Evolutionary conservation across 352 stramenopile species (phyloP).

Genomic region (Pythium apleroticum): DNA sequence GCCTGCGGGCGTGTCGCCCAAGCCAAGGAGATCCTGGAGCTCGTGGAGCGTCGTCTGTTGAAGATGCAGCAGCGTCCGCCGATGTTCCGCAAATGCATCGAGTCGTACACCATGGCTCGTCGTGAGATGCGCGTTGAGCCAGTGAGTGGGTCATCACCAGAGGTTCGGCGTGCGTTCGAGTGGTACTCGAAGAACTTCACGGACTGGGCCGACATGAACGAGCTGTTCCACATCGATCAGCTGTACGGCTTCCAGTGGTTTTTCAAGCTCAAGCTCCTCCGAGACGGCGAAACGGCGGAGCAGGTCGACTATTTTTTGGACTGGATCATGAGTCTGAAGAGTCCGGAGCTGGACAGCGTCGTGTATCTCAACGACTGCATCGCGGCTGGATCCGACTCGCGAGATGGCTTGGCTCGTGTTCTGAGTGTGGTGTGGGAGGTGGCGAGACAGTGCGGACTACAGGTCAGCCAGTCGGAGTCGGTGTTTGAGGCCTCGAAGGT

Average conservation of each 20-base stretch:
- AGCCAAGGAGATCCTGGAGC: constrained; percentile 13
- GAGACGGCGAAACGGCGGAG: neutral
- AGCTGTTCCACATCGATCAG: neutral
- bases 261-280: neutral
- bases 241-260: neutral
- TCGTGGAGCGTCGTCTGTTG: constrained; percentile 15
- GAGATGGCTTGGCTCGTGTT: neutral
- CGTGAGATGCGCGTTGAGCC: neutral
- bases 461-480: neutral
- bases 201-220: neutral
- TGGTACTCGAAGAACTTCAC: neutral
- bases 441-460: neutral
- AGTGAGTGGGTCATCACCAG: neutral
- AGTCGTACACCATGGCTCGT: neutral
- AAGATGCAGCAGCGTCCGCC: constrained; percentile 10
- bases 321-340: neutral
- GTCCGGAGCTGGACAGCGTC: neutral
- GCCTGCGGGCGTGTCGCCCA: neutral
- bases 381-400: neutral
- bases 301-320: neutral
- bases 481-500: neutral
- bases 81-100: constrained; percentile 9
- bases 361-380: neutral
- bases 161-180: neutral
- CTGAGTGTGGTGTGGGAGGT: neutral